Conservation (phyloP, 495 filamentous ascomycete genomes). For the Margaritispora aquatica region DNA sequence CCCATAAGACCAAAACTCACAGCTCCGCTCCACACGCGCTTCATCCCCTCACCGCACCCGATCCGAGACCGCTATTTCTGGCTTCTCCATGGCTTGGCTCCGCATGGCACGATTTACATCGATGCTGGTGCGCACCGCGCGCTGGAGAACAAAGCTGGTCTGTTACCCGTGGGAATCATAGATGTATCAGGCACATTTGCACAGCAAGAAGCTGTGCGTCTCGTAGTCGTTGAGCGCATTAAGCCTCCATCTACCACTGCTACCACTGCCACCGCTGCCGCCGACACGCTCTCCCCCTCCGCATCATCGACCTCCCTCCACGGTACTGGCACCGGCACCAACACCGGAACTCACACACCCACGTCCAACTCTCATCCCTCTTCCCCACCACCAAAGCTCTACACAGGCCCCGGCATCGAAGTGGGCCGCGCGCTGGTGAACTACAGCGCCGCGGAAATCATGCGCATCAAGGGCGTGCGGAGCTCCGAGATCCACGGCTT, state of each 20-base stretch:
- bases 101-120: conserved; percentile 88
- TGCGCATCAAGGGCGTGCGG: conserved; percentile 73
- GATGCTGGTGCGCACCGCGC: conserved; percentile 81
- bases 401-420: conserved; percentile 57
- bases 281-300: background rate
- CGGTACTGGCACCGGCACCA: background rate
- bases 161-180: conserved; percentile 86
- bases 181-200: conserved; percentile 82
- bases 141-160: conserved; percentile 73
- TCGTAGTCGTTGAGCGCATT: conserved; percentile 62
- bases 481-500: conserved; percentile 72
- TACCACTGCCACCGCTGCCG: background rate
- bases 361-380: conserved; percentile 14
- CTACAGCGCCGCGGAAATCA: conserved; percentile 79
- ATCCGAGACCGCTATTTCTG: conserved; percentile 94
- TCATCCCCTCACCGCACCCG: conserved; percentile 78
- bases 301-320: background rate
- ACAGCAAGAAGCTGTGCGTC: conserved; percentile 83
- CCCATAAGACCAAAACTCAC: conserved; percentile 8
- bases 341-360: background rate
- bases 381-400: conserved; percentile 24
- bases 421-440: conserved; percentile 91
- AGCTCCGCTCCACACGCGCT: conserved; percentile 71
- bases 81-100: conserved; percentile 89
- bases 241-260: background rate